A percentile compares a stretch with the other conserved stretches of the same genome.
phyloP scores from a whole-genome alignment of 352 stramenopile genomes.

The Pythium rhizo-oryzae region DNA sequence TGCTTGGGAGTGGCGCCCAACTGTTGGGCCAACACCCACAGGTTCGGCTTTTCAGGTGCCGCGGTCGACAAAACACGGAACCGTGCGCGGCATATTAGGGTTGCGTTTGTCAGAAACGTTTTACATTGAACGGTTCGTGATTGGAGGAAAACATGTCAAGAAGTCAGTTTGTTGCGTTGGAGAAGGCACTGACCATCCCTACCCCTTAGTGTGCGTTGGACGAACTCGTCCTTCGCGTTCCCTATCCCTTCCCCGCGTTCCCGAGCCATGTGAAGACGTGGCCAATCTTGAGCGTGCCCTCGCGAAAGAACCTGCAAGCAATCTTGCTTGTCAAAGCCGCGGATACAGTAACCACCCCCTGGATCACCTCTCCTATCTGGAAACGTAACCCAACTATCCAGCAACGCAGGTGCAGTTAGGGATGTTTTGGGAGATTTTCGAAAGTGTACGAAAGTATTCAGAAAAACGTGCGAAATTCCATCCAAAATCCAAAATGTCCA shows the following conservation, averaged over 20 bases:
- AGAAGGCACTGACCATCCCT: not conserved
- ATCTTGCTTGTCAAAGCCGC: not conserved
- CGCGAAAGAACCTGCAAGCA: not conserved
- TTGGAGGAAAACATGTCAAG: not conserved
- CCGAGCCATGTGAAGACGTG: not conserved
- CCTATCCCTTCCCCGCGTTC: not conserved
- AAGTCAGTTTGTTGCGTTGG: not conserved
- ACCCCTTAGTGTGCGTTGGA: not conserved
- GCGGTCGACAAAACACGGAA: not conserved
- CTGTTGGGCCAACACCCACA: not conserved
- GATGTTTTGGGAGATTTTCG: too few species aligned
- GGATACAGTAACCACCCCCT: not conserved
- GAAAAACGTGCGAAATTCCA: too few species aligned
- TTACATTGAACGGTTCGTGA: not conserved
- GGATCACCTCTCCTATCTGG: not conserved
- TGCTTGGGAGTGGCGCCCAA: not conserved
- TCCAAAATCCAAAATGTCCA: too few species aligned
- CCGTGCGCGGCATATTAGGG: not conserved
- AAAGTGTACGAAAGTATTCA: too few species aligned
- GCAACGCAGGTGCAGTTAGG: not conserved
- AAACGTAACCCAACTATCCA: not conserved
- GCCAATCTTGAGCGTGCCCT: not conserved
- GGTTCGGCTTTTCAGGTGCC: not conserved
- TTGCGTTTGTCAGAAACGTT: not conserved
- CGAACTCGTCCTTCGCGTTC: not conserved